phyloP scores from a whole-genome alignment of 148 eudicot species.

The Pouteria glomerata region DNA sequence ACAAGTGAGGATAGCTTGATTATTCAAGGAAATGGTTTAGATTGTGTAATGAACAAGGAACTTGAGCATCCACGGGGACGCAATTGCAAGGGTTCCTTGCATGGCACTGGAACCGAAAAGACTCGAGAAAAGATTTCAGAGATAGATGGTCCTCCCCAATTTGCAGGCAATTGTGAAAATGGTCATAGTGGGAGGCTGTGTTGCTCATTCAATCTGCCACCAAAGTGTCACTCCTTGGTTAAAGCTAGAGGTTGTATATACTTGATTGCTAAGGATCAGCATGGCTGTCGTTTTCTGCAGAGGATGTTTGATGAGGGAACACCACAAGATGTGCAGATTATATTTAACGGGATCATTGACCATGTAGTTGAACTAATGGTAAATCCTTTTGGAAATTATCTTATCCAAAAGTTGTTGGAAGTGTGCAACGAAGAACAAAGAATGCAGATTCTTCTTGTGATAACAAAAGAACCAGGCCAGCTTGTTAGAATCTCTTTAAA shows the following conservation, averaged over 20 bases:
- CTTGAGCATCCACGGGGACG: conserved; percentile 11
- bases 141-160: not conserved
- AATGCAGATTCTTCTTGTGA: conserved; percentile 30
- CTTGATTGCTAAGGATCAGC: conserved; percentile 40
- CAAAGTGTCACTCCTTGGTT: conserved; percentile 26
- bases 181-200: conserved; percentile 9
- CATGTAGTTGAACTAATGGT: conserved; percentile 40
- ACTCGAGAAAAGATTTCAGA: conserved; percentile 14
- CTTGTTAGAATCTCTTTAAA: conserved; percentile 47
- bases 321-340: conserved; percentile 32
- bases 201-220: conserved; percentile 10
- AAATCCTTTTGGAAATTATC: conserved; percentile 54
- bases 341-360: conserved; percentile 37
- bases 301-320: conserved; percentile 33
- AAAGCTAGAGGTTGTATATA: conserved; percentile 30
- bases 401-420: conserved; percentile 50
- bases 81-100: not conserved
- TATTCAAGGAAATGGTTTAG: conserved; percentile 24
- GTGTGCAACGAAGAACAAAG: conserved; percentile 55
- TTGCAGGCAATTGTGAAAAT: conserved; percentile 10
- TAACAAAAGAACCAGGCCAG: conserved; percentile 33
- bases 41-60: conserved; percentile 17
- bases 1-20: conserved; percentile 28
- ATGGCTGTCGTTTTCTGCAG: conserved; percentile 46
- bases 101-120: conserved; percentile 11